Conservation (phyloP, 2,329 filamentous ascomycete genomes). For the Lasiodiplodia sp. region DNA sequence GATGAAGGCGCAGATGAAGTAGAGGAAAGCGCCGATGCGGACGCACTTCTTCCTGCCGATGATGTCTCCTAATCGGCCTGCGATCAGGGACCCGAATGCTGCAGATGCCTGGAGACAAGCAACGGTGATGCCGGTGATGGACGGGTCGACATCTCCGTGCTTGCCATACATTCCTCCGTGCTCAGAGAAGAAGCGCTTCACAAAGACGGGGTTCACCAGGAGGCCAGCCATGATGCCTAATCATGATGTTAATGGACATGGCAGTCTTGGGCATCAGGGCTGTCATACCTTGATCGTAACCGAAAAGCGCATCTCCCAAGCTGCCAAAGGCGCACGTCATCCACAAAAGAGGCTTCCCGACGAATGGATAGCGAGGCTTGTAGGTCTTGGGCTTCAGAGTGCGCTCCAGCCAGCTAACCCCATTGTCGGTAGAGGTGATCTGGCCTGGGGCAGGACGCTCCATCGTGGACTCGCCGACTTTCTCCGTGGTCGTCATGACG, state of each 20-base stretch:
- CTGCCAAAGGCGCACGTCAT: slow-evolving; percentile 51
- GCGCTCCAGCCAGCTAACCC: slow-evolving; percentile 44
- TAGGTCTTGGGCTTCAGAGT: slow-evolving; percentile 48
- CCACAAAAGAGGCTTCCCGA: slow-evolving; percentile 45
- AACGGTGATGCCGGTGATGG: slow-evolving; percentile 49
- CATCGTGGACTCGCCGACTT: slow-evolving; percentile 31
- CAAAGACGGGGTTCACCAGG: slow-evolving; percentile 50
- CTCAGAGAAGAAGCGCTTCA: slow-evolving; percentile 50
- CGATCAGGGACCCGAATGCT: slow-evolving; percentile 45
- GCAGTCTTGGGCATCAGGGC: slow-evolving; percentile 3
- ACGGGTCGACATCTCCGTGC: slow-evolving; percentile 43
- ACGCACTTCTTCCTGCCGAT: slow-evolving; percentile 48
- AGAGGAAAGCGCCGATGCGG: slow-evolving; percentile 47
- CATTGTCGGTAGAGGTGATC: neutral
- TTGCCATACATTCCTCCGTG: slow-evolving; percentile 48
- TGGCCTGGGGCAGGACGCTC: slow-evolving; percentile 26
- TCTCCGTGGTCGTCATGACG: neutral
- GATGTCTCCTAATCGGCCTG: slow-evolving; percentile 47
- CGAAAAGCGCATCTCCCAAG: slow-evolving; percentile 51
- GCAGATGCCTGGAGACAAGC: slow-evolving; percentile 48
- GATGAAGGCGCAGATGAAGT: slow-evolving; percentile 49
- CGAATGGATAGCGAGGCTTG: slow-evolving; percentile 48
- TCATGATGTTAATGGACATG: slow-evolving; percentile 17
- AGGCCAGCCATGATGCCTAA: slow-evolving; percentile 52
- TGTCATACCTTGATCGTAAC: slow-evolving; percentile 50